phyloP scores from a whole-genome alignment of 2,329 filamentous ascomycete genomes.

The Exophiala dermatitidis region DNA sequence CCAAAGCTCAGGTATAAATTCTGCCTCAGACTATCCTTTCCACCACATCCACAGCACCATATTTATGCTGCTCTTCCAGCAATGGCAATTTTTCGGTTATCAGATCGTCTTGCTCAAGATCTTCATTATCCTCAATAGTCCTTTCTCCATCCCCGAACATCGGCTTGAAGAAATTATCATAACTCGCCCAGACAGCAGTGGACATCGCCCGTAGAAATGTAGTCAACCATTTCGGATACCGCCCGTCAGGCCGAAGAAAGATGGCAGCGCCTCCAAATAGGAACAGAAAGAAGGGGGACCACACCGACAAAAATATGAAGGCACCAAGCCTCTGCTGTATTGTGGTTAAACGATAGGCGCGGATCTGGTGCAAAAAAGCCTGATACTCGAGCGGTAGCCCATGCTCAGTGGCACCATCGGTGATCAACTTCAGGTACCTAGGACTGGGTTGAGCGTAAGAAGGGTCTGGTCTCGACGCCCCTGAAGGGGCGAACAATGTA shows the following conservation, averaged over 20 bases:
- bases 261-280: conserved; percentile 42
- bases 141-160: conserved; percentile 84
- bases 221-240: conserved; percentile 60
- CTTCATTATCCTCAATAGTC: conserved; percentile 35
- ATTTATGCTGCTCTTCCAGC: conserved; percentile 11
- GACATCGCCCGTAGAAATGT: conserved; percentile 48
- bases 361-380: conserved; percentile 61
- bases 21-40: conserved; percentile 10
- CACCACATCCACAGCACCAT: conserved; percentile 10
- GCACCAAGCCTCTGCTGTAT: conserved; percentile 59
- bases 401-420: conserved; percentile 70
- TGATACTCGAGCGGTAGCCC: conserved; percentile 72
- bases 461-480: conserved; percentile 48
- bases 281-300: conserved; percentile 52
- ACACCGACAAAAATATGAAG: conserved; percentile 53
- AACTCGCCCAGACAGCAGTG: conserved; percentile 54
- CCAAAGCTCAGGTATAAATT: not conserved
- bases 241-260: conserved; percentile 61
- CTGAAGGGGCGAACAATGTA: conserved; percentile 66
- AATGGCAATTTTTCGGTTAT: conserved; percentile 20
- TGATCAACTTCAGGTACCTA: conserved; percentile 75
- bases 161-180: conserved; percentile 57
- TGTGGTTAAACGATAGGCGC: conserved; percentile 64
- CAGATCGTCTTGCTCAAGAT: conserved; percentile 8
- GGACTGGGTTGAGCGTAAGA: conserved; percentile 74